Percentiles rank a stretch among this genome's conserved stretches.
phyloP scores from a whole-genome alignment of 768 basidiomycete genomes.

The Boletus rubescentipes region DNA sequence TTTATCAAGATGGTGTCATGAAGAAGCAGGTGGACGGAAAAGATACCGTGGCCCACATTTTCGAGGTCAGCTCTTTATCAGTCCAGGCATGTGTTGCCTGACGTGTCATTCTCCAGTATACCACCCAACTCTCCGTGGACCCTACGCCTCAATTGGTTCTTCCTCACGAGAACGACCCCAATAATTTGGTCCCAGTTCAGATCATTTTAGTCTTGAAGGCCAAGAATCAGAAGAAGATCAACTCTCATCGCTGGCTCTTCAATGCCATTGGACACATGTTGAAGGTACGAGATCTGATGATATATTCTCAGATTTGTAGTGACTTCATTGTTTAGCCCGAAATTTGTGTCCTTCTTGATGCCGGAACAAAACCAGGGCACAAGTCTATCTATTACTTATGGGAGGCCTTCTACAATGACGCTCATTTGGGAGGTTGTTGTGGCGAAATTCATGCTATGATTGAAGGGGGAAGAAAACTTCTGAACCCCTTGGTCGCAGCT shows the following conservation, averaged over 20 bases:
- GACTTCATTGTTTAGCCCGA: constrained; percentile 61
- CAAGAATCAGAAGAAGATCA: constrained; percentile 95
- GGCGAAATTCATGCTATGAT: constrained; percentile 98
- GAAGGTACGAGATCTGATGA: constrained; percentile 45
- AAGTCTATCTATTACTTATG: constrained; percentile 95
- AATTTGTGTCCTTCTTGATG: constrained; percentile 89
- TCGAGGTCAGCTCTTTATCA: constrained; percentile 60
- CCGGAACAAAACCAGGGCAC: constrained; percentile 95
- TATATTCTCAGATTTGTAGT: neutral
- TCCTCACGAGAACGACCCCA: constrained; percentile 85
- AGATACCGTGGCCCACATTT: constrained; percentile 90
- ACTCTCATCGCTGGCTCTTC: constrained; percentile 94
- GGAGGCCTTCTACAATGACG: constrained; percentile 86
- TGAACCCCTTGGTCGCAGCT: constrained; percentile 91
- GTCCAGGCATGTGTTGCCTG: neutral
- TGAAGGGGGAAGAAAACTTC: constrained; percentile 83
- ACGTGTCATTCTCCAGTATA: constrained; percentile 60
- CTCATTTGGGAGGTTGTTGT: constrained; percentile 82
- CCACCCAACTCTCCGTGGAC: constrained; percentile 93
- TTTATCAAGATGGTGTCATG: constrained; percentile 95
- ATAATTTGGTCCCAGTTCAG: constrained; percentile 91
- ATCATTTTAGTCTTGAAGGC: constrained; percentile 91
- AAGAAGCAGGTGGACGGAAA: constrained; percentile 90
- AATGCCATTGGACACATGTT: constrained; percentile 87
- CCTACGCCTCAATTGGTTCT: constrained; percentile 87